Conservation (phyloP, 768 basidiomycete species). For the Lentinula detonsa region DNA sequence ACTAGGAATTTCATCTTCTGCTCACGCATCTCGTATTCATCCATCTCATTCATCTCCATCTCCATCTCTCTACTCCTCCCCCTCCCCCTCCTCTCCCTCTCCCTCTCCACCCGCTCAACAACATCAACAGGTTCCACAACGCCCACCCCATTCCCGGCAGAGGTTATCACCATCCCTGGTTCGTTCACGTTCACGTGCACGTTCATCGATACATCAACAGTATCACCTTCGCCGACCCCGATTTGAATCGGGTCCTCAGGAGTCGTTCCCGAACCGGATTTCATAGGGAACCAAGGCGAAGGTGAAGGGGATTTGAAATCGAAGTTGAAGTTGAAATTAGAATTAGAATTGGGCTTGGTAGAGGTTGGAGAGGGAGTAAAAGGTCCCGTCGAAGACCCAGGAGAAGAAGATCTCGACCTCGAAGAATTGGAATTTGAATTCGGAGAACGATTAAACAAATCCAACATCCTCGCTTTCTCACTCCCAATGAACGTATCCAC, state of each 20-base stretch:
- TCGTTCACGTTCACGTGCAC: background rate
- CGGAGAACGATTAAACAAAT: background rate
- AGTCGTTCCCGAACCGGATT: background rate
- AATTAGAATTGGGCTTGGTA: no score
- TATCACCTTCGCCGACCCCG: no score
- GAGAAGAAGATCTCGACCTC: background rate
- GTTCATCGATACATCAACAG: no score
- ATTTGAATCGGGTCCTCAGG: background rate
- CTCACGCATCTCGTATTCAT: background rate
- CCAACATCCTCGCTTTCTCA: background rate
- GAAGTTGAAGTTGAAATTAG: no score
- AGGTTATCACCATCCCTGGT: background rate
- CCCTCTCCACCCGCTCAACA: background rate
- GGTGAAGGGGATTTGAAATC: no score
- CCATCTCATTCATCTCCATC: background rate
- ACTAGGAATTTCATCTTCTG: background rate
- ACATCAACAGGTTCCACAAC: background rate
- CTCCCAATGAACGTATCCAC: background rate
- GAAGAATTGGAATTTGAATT: background rate
- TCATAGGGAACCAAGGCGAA: no score
- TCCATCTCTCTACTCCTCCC: background rate
- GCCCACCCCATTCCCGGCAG: background rate
- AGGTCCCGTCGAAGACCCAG: no score
- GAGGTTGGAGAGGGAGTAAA: no score
- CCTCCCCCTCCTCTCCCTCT: background rate